Evolutionary conservation across 192 early-diverging fungal genomes (phyloP).

Genomic region (Coemansia sp.): DNA sequence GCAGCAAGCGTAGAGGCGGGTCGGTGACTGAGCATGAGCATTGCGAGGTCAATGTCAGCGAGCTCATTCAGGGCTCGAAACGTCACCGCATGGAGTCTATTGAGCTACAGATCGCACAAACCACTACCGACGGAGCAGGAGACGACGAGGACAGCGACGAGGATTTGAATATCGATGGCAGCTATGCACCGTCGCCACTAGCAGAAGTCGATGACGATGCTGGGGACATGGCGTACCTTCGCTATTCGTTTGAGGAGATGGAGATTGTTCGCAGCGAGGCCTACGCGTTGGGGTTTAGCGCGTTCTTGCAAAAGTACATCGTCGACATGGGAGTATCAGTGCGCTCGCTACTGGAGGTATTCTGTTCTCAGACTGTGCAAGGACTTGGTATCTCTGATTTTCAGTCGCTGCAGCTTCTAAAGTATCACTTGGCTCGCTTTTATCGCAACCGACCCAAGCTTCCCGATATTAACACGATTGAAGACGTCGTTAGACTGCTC

Average conservation of each 20-base stretch:
- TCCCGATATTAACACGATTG: slow-evolving; percentile 60
- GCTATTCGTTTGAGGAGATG: slow-evolving; percentile 36
- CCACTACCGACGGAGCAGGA: not conserved
- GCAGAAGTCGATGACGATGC: not conserved
- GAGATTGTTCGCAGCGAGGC: slow-evolving; percentile 44
- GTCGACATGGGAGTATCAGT: slow-evolving; percentile 56
- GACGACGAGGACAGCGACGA: slow-evolving; percentile 12
- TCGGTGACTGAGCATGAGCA: slow-evolving; percentile 7
- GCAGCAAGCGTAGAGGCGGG: slow-evolving; percentile 29
- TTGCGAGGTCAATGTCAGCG: not conserved
- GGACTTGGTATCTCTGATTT: slow-evolving; percentile 53
- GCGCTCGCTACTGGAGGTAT: slow-evolving; percentile 66
- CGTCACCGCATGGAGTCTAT: slow-evolving; percentile 22
- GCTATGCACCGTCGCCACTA: slow-evolving; percentile 47
- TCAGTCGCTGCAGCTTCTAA: slow-evolving; percentile 64
- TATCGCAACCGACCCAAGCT: slow-evolving; percentile 61
- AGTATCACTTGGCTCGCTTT: slow-evolving; percentile 59
- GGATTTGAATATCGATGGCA: slow-evolving; percentile 44
- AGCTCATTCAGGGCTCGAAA: slow-evolving; percentile 12
- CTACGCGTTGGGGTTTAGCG: slow-evolving; percentile 29
- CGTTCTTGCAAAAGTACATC: slow-evolving; percentile 69
- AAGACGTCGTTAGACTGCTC: slow-evolving; percentile 68
- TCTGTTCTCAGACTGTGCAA: slow-evolving; percentile 53
- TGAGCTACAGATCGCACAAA: not conserved
- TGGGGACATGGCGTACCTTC: slow-evolving; percentile 8